A percentile compares a stretch with the other conserved stretches of the same genome.
Conservation (phyloP, 2,329 filamentous ascomycete genomes). For the Neopestalotiopsis rosae region DNA sequence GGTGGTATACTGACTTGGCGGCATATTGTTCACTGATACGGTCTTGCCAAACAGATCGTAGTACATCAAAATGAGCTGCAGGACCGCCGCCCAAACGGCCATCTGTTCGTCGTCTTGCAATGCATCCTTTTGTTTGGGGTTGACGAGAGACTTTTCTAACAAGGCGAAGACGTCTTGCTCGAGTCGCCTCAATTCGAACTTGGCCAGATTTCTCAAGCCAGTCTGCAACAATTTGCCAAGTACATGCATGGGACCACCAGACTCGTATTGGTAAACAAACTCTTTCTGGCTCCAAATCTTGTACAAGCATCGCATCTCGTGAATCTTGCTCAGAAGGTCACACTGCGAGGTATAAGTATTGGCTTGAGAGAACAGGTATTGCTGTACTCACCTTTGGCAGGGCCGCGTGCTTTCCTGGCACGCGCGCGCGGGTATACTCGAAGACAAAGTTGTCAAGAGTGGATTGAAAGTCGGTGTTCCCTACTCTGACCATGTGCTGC, state of each 20-base stretch:
- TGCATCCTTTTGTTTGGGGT: constrained; percentile 12
- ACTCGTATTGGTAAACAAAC: constrained; percentile 43
- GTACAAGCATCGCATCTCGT: constrained; percentile 55
- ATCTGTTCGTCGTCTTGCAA: constrained; percentile 42
- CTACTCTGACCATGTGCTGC: constrained; percentile 16
- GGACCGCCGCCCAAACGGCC: constrained; percentile 54
- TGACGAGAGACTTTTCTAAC: constrained; percentile 24
- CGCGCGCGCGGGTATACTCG: constrained; percentile 24
- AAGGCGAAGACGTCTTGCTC: constrained; percentile 31
- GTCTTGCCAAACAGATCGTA: constrained; percentile 42
- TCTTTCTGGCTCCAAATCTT: constrained; percentile 51
- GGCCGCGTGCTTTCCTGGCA: constrained; percentile 2
- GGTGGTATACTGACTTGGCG: constrained; percentile 3
- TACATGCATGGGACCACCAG: constrained; percentile 34
- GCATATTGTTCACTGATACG: not conserved
- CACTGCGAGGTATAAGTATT: not conserved
- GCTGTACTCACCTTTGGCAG: constrained; percentile 17
- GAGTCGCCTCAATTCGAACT: constrained; percentile 31
- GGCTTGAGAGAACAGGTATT: not conserved
- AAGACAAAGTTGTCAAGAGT: constrained; percentile 31
- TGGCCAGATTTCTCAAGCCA: constrained; percentile 31
- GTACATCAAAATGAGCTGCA: constrained; percentile 56
- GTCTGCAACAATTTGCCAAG: constrained; percentile 39
- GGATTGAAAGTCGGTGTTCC: constrained; percentile 28
- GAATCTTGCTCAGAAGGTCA: constrained; percentile 43